Evolutionary conservation across 495 filamentous ascomycete species (phyloP).

Genomic region (Glutinoglossum americanum): DNA sequence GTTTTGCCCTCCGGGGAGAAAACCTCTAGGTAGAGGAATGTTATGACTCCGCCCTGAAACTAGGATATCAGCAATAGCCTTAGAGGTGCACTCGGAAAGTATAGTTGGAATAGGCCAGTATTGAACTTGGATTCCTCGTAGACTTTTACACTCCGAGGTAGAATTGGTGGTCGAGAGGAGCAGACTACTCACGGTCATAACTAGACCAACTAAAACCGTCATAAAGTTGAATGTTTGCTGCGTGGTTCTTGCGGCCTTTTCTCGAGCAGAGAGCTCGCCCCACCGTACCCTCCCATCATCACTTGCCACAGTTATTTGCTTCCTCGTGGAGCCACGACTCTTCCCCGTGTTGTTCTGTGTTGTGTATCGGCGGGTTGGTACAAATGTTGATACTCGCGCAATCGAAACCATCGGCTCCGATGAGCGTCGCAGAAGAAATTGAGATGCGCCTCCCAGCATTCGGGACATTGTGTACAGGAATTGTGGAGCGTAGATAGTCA

Average conservation of each 20-base stretch:
- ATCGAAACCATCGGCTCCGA: neutral
- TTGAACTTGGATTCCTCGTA: too few species aligned
- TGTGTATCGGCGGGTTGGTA: neutral
- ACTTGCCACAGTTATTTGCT: slow-evolving; percentile 56
- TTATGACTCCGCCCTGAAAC: slow-evolving; percentile 46
- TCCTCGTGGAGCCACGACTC: slow-evolving; percentile 19
- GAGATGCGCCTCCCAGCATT: neutral
- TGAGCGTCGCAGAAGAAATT: neutral
- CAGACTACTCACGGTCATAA: slow-evolving; percentile 38
- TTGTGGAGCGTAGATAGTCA: neutral
- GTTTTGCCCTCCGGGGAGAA: slow-evolving; percentile 70
- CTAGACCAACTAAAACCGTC: slow-evolving; percentile 50
- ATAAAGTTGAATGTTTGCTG: slow-evolving; percentile 80
- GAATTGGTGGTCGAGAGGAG: neutral
- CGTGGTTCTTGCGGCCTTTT: slow-evolving; percentile 70
- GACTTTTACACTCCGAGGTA: too few species aligned
- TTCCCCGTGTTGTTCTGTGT: slow-evolving; percentile 9
- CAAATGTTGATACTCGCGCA: neutral
- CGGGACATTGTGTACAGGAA: neutral
- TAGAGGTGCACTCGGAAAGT: neutral
- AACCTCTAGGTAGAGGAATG: slow-evolving; percentile 67
- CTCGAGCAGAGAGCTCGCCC: slow-evolving; percentile 44
- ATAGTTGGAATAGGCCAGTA: too few species aligned
- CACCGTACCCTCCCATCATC: slow-evolving; percentile 67
- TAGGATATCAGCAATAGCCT: slow-evolving; percentile 6